Percentiles rank a stretch among this genome's conserved stretches.
Evolutionary conservation across 805 yeast species (phyloP).

Genomic region (Ogataea sp.): DNA sequence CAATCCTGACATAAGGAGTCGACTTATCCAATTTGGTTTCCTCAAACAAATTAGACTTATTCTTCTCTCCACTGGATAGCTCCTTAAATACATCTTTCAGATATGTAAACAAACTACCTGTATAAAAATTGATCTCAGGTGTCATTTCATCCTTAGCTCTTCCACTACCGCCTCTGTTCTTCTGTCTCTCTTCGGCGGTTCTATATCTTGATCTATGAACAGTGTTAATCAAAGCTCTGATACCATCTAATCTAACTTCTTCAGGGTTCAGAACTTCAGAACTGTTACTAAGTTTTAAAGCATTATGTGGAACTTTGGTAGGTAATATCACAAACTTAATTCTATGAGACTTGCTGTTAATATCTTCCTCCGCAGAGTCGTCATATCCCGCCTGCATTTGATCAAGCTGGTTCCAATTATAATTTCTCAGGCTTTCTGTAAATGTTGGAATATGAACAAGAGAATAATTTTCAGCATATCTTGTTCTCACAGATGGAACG

Average conservation of each 20-base stretch:
- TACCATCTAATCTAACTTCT: conserved; percentile 89
- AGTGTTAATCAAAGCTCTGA: conserved; percentile 55
- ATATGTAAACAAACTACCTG: conserved; percentile 72
- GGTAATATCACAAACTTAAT: conserved; percentile 85
- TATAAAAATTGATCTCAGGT: conserved; percentile 80
- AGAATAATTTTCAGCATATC: conserved; percentile 64
- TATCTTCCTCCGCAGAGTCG: conserved; percentile 53
- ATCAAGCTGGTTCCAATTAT: conserved; percentile 90
- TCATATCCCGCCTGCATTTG: conserved; percentile 88
- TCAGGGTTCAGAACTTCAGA: conserved; percentile 69
- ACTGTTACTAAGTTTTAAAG: conserved; percentile 24
- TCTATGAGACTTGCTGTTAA: conserved; percentile 49
- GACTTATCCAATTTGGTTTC: conserved; percentile 34
- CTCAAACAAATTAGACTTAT: conserved; percentile 13
- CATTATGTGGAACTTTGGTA: conserved; percentile 54
- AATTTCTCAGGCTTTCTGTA: conserved; percentile 41
- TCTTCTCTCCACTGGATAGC: conserved; percentile 10
- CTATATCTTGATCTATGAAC: conserved; percentile 51
- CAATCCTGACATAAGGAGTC: conserved; percentile 44
- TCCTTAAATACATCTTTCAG: conserved; percentile 31
- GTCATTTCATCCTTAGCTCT: conserved; percentile 36
- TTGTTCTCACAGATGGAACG: conserved; percentile 59
- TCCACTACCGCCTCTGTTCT: conserved; percentile 25
- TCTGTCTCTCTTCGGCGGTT: conserved; percentile 32
- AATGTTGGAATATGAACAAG: conserved; percentile 49